phyloP scores from a whole-genome alignment of 306 rosid species.

The Dryas drummondii region DNA sequence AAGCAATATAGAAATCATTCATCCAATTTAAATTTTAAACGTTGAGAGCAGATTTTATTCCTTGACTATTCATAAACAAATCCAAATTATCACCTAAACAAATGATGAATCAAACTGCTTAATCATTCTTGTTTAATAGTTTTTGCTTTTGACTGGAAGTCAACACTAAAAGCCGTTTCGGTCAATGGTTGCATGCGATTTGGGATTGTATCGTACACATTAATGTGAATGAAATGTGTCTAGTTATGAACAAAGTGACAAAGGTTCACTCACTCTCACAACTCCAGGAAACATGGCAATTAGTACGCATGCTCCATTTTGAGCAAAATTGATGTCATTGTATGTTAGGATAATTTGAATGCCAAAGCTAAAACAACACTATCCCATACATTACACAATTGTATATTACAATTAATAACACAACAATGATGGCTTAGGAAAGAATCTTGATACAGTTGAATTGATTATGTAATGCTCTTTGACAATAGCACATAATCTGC shows the following conservation, averaged over 20 bases:
- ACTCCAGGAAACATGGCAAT: background rate
- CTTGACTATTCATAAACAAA: background rate
- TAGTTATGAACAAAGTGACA: background rate
- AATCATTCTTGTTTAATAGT: slow-evolving; percentile 5
- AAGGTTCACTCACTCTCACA: background rate
- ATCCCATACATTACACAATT: background rate
- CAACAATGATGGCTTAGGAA: background rate
- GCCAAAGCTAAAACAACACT: background rate
- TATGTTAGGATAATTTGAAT: background rate
- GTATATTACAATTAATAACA: background rate
- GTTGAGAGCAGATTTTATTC: background rate
- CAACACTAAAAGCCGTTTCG: background rate
- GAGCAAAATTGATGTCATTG: background rate
- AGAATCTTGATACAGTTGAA: background rate
- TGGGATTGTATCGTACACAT: background rate
- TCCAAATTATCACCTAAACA: background rate
- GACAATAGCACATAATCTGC: background rate
- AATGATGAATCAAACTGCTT: background rate
- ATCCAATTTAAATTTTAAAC: slow-evolving; percentile 18
- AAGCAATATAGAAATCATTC: slow-evolving; percentile 1
- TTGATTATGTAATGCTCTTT: background rate
- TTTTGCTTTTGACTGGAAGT: background rate
- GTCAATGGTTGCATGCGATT: slow-evolving; percentile 6
- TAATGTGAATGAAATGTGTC: background rate
- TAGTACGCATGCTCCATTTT: slow-evolving; percentile 8